Percentiles rank a stretch among this genome's conserved stretches.
These are phyloP conservation scores for Dryas integrifolia DNA, from an alignment of 331 rosid genomes.

Conservation along the genomic window DNA sequence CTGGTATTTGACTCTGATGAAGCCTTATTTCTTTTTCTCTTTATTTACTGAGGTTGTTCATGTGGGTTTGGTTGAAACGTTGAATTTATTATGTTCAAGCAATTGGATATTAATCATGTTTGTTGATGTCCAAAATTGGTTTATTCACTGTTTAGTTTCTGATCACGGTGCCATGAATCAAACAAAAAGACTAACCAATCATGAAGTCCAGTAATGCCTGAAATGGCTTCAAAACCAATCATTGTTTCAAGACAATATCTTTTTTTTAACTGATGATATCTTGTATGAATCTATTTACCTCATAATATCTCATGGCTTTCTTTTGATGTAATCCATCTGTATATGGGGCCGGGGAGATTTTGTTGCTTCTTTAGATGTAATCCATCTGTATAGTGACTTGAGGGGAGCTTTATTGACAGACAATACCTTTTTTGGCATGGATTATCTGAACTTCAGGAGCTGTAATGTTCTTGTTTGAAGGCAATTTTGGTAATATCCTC, in stretches of 20 bases:
- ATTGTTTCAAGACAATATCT: neutral
- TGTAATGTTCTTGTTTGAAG: constrained; percentile 81
- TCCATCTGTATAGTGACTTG: constrained; percentile 6
- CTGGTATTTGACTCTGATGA: constrained; percentile 37
- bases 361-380: neutral
- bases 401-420: constrained; percentile 30
- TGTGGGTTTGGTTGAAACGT: too few species aligned
- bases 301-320: neutral
- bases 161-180: too few species aligned
- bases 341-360: neutral
- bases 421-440: constrained; percentile 35
- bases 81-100: too few species aligned
- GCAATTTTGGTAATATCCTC: constrained; percentile 59
- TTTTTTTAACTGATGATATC: neutral
- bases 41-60: too few species aligned
- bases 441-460: constrained; percentile 51
- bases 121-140: neutral
- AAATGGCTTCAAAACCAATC: too few species aligned
- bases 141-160: neutral
- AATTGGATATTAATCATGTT: too few species aligned
- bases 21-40: neutral
- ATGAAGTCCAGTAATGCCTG: neutral
- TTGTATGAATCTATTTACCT: neutral
- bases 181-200: neutral
- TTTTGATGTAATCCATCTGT: neutral